These are phyloP conservation scores for Acephala macrosclerotiorum DNA, from an alignment of 2,329 filamentous ascomycete genomes.

Conservation along the genomic window DNA sequence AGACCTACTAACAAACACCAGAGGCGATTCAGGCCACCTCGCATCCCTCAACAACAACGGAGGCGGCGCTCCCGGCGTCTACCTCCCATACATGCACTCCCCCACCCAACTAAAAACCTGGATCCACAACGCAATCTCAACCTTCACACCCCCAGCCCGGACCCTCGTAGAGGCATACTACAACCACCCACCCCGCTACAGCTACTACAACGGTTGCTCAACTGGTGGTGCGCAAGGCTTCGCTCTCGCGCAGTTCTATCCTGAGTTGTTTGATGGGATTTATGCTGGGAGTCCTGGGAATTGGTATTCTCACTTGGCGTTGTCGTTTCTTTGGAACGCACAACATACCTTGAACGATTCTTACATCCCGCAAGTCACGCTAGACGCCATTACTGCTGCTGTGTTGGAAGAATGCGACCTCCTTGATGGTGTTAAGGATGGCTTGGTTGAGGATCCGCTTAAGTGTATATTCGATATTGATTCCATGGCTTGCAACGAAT, in stretches of 20 bases:
- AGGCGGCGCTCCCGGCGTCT: conserved; percentile 12
- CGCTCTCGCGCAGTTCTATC: conserved; percentile 49
- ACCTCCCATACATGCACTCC: conserved; percentile 17
- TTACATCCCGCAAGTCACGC: conserved; percentile 18
- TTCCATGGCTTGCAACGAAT: conserved; percentile 24
- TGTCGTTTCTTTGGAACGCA: conserved; percentile 15
- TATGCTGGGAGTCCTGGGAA: conserved; percentile 48
- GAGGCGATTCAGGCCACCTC: conserved; percentile 35
- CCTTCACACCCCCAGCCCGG: conserved; percentile 38
- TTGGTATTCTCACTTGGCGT: conserved; percentile 23
- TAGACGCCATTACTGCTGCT: conserved; percentile 36
- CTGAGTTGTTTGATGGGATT: conserved; percentile 51
- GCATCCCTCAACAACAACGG: background rate
- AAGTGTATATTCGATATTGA: conserved; percentile 44
- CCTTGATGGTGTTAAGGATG: conserved; percentile 47
- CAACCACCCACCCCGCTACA: conserved; percentile 38
- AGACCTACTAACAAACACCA: background rate
- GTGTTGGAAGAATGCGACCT: conserved; percentile 47
- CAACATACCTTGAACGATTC: conserved; percentile 15
- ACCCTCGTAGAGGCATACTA: conserved; percentile 42
- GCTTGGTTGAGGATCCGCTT: conserved; percentile 47
- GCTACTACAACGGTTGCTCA: conserved; percentile 50
- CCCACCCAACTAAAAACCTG: conserved; percentile 18
- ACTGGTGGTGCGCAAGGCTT: conserved; percentile 52
- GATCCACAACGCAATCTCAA: conserved; percentile 24